These are phyloP conservation scores for Carex pumila DNA, from an alignment of 176 grass and related monocot species.

Conservation along the genomic window DNA sequence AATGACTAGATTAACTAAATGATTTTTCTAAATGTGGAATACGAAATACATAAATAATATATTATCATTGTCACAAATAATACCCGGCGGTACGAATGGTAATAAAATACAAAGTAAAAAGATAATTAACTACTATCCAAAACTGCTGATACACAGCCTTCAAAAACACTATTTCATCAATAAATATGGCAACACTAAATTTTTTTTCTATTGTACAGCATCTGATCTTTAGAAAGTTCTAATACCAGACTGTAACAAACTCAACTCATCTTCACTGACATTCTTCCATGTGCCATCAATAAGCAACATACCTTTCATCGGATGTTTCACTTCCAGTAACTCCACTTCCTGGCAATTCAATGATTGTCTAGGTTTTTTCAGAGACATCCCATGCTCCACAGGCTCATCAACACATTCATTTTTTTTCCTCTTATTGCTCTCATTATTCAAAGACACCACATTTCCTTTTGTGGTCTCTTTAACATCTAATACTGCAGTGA, in stretches of 20 bases:
- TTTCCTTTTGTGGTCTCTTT: slow-evolving; percentile 5
- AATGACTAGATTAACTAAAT: no score
- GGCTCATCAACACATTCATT: not conserved
- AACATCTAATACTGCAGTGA: slow-evolving; percentile 5
- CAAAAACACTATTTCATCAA: not conserved
- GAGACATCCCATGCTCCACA: slow-evolving; percentile 11
- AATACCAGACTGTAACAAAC: slow-evolving; percentile 24
- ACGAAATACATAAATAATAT: not conserved
- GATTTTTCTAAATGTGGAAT: not conserved
- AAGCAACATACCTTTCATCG: slow-evolving; percentile 40
- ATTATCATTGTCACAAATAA: not conserved
- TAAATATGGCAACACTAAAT: not conserved
- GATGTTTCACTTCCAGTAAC: slow-evolving; percentile 14
- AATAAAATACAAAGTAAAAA: not conserved
- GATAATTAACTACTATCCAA: slow-evolving; percentile 1
- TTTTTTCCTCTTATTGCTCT: slow-evolving; percentile 22
- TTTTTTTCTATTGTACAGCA: slow-evolving; percentile 5
- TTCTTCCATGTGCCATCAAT: slow-evolving; percentile 54
- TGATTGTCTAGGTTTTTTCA: slow-evolving; percentile 28
- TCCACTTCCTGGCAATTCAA: not conserved
- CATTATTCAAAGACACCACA: slow-evolving; percentile 11
- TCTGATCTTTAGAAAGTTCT: slow-evolving; percentile 11
- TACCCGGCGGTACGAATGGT: not conserved
- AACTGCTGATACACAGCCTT: not conserved
- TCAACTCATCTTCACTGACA: slow-evolving; percentile 43